A percentile compares a stretch with the other conserved stretches of the same genome.
Evolutionary conservation across 805 yeast species (phyloP).

Genomic region (Kazachstania africana): DNA sequence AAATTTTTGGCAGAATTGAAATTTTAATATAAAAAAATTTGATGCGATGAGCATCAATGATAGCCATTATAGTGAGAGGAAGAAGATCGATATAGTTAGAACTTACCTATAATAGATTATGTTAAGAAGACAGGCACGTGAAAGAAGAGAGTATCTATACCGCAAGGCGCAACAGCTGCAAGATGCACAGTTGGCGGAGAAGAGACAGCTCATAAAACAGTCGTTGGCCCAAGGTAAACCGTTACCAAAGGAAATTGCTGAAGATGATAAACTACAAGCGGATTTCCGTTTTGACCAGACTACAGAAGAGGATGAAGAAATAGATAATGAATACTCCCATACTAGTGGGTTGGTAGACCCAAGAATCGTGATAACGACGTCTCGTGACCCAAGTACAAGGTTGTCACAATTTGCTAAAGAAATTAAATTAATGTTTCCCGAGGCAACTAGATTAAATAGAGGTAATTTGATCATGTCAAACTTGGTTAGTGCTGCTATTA

Average conservation of each 20-base stretch:
- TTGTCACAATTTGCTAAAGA: conserved; percentile 89
- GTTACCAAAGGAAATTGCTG: conserved; percentile 80
- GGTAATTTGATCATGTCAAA: conserved; percentile 86
- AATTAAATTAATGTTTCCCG: conserved; percentile 79
- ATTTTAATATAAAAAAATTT: too few relatives aligned
- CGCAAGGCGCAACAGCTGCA: conserved; percentile 82
- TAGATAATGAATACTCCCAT: conserved; percentile 89
- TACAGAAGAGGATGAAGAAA: conserved; percentile 28
- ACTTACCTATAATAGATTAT: conserved; percentile 14
- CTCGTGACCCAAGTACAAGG: conserved; percentile 80
- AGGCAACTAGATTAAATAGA: conserved; percentile 78
- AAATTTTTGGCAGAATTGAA: too few relatives aligned
- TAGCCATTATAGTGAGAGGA: too few relatives aligned
- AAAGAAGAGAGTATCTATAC: conserved; percentile 86
- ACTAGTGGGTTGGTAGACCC: conserved; percentile 86
- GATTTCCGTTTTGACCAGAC: conserved; percentile 84
- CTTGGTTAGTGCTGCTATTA: conserved; percentile 70
- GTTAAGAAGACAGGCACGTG: conserved; percentile 92
- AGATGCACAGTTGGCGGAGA: conserved; percentile 75
- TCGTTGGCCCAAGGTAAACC: conserved; percentile 90
- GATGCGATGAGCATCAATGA: too few relatives aligned
- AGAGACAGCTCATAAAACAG: conserved; percentile 73
- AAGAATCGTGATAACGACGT: conserved; percentile 81
- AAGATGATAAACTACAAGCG: conserved; percentile 67
- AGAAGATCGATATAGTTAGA: not conserved